Evolutionary conservation across 345 rosid genomes (phyloP).

Genomic region (Trapa bicornis): DNA sequence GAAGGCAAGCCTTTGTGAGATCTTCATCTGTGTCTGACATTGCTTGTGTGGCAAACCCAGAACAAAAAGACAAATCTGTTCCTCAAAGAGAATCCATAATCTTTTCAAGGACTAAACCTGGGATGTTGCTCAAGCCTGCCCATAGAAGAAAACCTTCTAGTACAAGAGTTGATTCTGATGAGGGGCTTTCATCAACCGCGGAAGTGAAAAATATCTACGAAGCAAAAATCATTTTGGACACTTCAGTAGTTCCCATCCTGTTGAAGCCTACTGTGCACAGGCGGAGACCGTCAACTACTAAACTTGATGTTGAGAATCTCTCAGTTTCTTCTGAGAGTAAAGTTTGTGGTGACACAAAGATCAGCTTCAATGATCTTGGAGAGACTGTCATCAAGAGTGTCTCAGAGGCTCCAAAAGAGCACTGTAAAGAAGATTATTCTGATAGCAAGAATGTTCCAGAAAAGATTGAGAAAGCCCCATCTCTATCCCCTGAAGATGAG

Average conservation of each 20-base stretch:
- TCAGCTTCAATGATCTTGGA: not conserved
- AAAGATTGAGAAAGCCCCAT: slow-evolving; percentile 31
- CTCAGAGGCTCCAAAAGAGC: slow-evolving; percentile 20
- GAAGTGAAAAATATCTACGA: slow-evolving; percentile 28
- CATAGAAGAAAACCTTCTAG: slow-evolving; percentile 22
- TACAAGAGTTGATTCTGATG: slow-evolving; percentile 39
- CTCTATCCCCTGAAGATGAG: slow-evolving; percentile 33
- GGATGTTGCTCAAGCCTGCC: slow-evolving; percentile 89
- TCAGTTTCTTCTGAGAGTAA: slow-evolving; percentile 32
- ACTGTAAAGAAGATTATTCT: slow-evolving; percentile 28
- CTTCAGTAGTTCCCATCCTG: slow-evolving; percentile 41
- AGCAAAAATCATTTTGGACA: slow-evolving; percentile 6
- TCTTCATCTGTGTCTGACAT: slow-evolving; percentile 23
- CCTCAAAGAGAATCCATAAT: slow-evolving; percentile 56
- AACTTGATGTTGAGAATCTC: slow-evolving; percentile 38
- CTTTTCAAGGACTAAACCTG: slow-evolving; percentile 79
- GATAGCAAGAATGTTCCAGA: slow-evolving; percentile 28
- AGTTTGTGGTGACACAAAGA: slow-evolving; percentile 14
- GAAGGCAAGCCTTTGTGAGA: slow-evolving; percentile 35
- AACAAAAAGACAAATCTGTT: slow-evolving; percentile 34
- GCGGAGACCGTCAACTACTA: slow-evolving; percentile 18
- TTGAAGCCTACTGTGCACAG: slow-evolving; percentile 64
- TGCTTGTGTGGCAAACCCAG: slow-evolving; percentile 29
- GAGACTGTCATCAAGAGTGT: slow-evolving; percentile 15
- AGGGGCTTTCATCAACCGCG: slow-evolving; percentile 28